Evolutionary conservation across 179 eudicot genomes (phyloP).

Genomic region (Patellifolia procumbens): DNA sequence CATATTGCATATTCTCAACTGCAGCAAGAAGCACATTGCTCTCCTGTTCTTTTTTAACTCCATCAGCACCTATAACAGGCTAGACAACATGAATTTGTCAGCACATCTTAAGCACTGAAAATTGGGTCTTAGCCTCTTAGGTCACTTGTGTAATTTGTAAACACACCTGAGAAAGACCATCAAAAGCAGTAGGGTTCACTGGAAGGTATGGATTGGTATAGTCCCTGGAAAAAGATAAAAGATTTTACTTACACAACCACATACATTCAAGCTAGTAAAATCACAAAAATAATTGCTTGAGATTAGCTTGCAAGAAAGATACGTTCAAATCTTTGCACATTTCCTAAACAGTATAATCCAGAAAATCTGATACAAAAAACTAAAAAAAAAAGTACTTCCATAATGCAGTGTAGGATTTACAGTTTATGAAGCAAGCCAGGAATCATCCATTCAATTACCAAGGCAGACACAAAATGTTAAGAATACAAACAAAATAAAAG

Average conservation of each 20-base stretch:
- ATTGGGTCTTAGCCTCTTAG: background rate
- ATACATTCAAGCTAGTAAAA: background rate
- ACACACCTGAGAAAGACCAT: conserved; percentile 61
- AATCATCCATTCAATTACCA: background rate
- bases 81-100: conserved; percentile 24
- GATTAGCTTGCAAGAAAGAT: background rate
- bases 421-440: background rate
- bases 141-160: background rate
- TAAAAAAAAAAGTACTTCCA: background rate
- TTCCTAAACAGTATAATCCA: background rate
- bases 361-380: background rate
- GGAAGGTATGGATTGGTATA: conserved; percentile 87
- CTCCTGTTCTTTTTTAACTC: conserved; percentile 57
- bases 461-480: too few relatives aligned
- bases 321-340: background rate
- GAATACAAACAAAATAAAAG: too few relatives aligned
- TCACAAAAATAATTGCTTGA: background rate
- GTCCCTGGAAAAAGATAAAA: conserved; percentile 49
- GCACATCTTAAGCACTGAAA: background rate
- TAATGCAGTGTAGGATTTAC: background rate
- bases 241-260: background rate
- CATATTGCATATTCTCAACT: conserved; percentile 76
- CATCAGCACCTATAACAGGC: conserved; percentile 70
- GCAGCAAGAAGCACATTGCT: conserved; percentile 80
- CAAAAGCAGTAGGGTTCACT: conserved; percentile 76